Conservation (phyloP, 768 basidiomycete genomes). For the Suillus discolor region DNA sequence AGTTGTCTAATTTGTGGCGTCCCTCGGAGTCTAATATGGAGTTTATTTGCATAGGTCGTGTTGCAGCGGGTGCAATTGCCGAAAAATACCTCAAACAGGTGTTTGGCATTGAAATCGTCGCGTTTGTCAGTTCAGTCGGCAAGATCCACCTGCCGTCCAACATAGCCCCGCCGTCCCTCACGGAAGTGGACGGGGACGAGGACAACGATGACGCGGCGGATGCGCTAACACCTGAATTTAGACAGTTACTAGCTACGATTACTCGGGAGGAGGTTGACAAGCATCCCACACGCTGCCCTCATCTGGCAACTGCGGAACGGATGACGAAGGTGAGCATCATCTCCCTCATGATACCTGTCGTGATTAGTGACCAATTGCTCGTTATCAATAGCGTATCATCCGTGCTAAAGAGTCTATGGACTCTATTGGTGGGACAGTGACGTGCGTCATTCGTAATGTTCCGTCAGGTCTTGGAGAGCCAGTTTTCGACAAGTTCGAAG, state of each 20-base stretch:
- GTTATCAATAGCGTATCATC: conserved; percentile 73
- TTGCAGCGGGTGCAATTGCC: conserved; percentile 97
- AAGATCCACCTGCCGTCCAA: conserved; percentile 79
- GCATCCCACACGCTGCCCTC: conserved; percentile 87
- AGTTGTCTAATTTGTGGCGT: conserved; percentile 10
- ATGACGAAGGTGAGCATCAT: conserved; percentile 76
- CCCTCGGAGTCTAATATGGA: neutral
- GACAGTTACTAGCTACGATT: conserved; percentile 73
- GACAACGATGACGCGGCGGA: conserved; percentile 70
- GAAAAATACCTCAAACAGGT: conserved; percentile 90
- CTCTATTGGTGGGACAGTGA: conserved; percentile 98
- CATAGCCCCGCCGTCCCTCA: conserved; percentile 43
- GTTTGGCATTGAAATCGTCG: conserved; percentile 92
- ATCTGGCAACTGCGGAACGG: conserved; percentile 81
- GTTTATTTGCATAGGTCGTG: conserved; percentile 62
- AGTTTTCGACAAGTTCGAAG: conserved; percentile 98
- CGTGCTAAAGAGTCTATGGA: conserved; percentile 89
- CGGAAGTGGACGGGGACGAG: conserved; percentile 46
- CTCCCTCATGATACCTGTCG: conserved; percentile 37
- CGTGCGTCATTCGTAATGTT: conserved; percentile 90
- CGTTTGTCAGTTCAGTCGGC: conserved; percentile 96
- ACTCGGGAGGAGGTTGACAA: conserved; percentile 89
- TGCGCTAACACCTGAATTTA: conserved; percentile 80
- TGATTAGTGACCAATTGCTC: conserved; percentile 18
- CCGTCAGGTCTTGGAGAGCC: conserved; percentile 96